Percentiles rank a stretch among this genome's conserved stretches.
Conservation (phyloP, 805 yeast genomes). For the Kluyveromyces siamensis region DNA sequence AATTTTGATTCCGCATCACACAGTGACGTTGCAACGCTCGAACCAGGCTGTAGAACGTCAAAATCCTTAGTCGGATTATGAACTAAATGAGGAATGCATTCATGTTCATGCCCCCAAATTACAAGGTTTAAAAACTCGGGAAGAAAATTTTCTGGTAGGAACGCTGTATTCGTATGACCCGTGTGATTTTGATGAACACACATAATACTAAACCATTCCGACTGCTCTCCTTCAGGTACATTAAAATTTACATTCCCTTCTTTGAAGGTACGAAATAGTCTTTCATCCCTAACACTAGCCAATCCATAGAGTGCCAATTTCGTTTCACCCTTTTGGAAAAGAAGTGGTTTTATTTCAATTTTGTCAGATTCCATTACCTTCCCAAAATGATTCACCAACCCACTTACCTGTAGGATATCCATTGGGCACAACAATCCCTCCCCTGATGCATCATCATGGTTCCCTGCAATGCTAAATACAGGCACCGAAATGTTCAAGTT, state of each 20-base stretch:
- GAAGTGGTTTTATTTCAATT: constrained; percentile 63
- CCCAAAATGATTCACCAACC: constrained; percentile 86
- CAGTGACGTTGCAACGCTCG: constrained; percentile 85
- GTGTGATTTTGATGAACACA: constrained; percentile 90
- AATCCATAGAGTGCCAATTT: constrained; percentile 82
- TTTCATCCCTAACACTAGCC: constrained; percentile 82
- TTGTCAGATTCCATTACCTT: constrained; percentile 66
- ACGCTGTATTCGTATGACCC: constrained; percentile 69
- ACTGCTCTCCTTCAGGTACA: constrained; percentile 49
- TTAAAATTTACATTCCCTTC: constrained; percentile 73
- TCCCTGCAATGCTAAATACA: constrained; percentile 86
- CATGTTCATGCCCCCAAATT: constrained; percentile 98
- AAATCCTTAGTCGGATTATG: constrained; percentile 50
- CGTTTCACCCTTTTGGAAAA: constrained; percentile 76
- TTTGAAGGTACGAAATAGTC: constrained; percentile 72
- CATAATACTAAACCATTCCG: constrained; percentile 76
- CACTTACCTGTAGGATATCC: constrained; percentile 74
- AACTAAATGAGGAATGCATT: constrained; percentile 67
- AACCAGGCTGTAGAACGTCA: constrained; percentile 83
- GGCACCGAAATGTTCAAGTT: constrained; percentile 85
- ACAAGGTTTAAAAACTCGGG: constrained; percentile 78
- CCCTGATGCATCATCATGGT: constrained; percentile 95
- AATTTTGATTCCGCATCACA: constrained; percentile 74
- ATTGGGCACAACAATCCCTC: constrained; percentile 73
- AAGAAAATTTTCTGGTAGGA: constrained; percentile 74